A percentile compares a stretch with the other conserved stretches of the same genome.
Evolutionary conservation across 2,329 filamentous ascomycete genomes (phyloP).

Genomic region (Fusarium sp.): DNA sequence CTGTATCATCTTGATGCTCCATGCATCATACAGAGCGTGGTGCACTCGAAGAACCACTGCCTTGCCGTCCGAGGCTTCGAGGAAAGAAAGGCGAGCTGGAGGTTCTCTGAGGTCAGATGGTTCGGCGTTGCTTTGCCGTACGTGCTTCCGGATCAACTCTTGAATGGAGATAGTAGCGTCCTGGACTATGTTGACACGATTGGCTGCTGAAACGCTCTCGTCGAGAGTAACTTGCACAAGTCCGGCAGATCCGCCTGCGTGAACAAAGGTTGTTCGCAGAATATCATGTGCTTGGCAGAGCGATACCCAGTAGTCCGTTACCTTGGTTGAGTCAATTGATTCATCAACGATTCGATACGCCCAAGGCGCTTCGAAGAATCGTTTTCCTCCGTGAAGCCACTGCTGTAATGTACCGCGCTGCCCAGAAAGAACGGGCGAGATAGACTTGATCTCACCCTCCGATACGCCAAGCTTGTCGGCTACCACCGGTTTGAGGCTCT

Average conservation of each 20-base stretch:
- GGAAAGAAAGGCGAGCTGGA: slow-evolving; percentile 1
- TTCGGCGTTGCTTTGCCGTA: neutral
- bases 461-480: neutral
- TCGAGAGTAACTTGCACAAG: slow-evolving; percentile 20
- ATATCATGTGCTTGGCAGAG: slow-evolving; percentile 12
- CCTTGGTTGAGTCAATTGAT: neutral
- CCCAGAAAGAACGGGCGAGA: neutral
- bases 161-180: neutral
- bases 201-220: neutral
- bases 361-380: slow-evolving; percentile 34
- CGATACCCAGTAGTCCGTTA: neutral
- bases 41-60: slow-evolving; percentile 30
- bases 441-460: slow-evolving; percentile 1
- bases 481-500: neutral
- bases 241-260: fast-evolving
- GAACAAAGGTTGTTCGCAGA: slow-evolving; percentile 23
- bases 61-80: slow-evolving; percentile 11
- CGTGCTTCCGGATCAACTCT: neutral
- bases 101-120: slow-evolving; percentile 18
- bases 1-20: slow-evolving; percentile 34
- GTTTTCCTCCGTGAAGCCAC: slow-evolving; percentile 27
- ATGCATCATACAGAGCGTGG: slow-evolving; percentile 30
- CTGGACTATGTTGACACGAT: neutral
- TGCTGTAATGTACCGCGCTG: slow-evolving; percentile 30
- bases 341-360: slow-evolving; percentile 7